Evolutionary conservation across 129 eudicot genomes (phyloP), one percentile per base, ranked within the genome.

Genomic region (Rutidosis leptorrhynchoides): DNA sequence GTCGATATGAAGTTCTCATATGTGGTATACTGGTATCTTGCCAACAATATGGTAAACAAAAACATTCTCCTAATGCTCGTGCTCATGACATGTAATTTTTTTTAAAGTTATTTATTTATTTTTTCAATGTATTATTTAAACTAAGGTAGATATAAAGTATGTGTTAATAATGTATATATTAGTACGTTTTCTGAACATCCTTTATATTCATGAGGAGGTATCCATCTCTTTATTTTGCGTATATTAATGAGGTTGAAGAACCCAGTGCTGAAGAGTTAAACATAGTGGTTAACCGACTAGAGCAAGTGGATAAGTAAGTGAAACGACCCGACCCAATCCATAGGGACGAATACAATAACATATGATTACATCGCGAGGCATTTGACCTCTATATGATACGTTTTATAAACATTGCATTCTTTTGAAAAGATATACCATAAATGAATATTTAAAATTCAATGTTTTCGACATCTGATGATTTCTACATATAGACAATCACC

Each of bases 1-100:
- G 96, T 95, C 35, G 98, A 91, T 74, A 83, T 91, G 98, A 91
- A 91, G 83, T 91, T 87, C 76, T 71, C 90, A 2, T 88, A 83
- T 70, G 98, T 91, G 21, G 98, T n/a, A n/a, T n/a, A n/a, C n/a
- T n/a, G n/a, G n/a, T 91, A 6, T 87, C 98, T 16, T 91, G 96
- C 83, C 98, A 91, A 78, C 83, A 81, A 52, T 91, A 91, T 48
- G 96, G 98, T 20, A 69, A 83, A 71, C 96, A 87, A 43, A 91
- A 91, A 79, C 70, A 95, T 70, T 60, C 88, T 55, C 88, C 83
- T 1, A 88, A 87, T 83, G 62, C 72, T 17, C 80, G 76, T 65
- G 94, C 96, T 23, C 83, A 87, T 22, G 96, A 91, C 77, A 88
- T 91, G 98, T 90, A 85, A 15, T 63, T 45, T 35, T 29, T 11